phyloP scores from a whole-genome alignment of 495 filamentous ascomycete species.

The Penicillium desertorum region DNA sequence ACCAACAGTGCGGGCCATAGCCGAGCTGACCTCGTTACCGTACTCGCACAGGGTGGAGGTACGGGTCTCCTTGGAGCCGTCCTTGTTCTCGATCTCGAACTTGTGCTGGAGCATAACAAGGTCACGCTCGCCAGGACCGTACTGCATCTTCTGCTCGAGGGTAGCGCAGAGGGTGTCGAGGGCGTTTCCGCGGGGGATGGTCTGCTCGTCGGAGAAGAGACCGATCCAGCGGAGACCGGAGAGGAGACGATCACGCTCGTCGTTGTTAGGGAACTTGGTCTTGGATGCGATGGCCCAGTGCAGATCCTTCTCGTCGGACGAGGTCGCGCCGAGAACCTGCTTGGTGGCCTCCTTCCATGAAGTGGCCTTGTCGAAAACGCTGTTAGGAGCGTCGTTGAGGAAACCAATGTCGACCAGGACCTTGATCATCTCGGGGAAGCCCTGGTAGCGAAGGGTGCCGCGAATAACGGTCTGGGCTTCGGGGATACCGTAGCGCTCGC shows the following conservation, averaged over 20 bases:
- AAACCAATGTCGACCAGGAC: slow-evolving; percentile 84
- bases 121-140: slow-evolving; percentile 78
- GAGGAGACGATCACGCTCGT: slow-evolving; percentile 76
- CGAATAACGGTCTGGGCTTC: slow-evolving; percentile 60
- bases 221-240: slow-evolving; percentile 82
- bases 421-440: slow-evolving; percentile 86
- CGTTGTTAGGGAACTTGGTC: slow-evolving; percentile 64
- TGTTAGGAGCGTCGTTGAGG: slow-evolving; percentile 63
- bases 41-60: slow-evolving; percentile 85
- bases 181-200: slow-evolving; percentile 73
- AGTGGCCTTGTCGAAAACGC: slow-evolving; percentile 59
- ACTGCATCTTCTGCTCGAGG: slow-evolving; percentile 91
- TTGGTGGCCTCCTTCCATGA: slow-evolving; percentile 81
- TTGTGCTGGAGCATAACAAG: slow-evolving; percentile 89
- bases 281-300: slow-evolving; percentile 71
- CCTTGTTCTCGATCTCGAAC: slow-evolving; percentile 83
- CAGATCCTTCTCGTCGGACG: slow-evolving; percentile 63
- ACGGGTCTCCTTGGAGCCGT: slow-evolving; percentile 70
- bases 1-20: slow-evolving; percentile 75
- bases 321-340: slow-evolving; percentile 67
- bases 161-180: slow-evolving; percentile 88
- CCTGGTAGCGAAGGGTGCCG: slow-evolving; percentile 80
- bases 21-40: slow-evolving; percentile 77
- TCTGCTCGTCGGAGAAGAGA: slow-evolving; percentile 74
- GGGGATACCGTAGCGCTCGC: slow-evolving; percentile 86